These are phyloP conservation scores for Alopecurus myosuroides DNA, from an alignment of 176 grass and related monocot species.

Conservation along the genomic window DNA sequence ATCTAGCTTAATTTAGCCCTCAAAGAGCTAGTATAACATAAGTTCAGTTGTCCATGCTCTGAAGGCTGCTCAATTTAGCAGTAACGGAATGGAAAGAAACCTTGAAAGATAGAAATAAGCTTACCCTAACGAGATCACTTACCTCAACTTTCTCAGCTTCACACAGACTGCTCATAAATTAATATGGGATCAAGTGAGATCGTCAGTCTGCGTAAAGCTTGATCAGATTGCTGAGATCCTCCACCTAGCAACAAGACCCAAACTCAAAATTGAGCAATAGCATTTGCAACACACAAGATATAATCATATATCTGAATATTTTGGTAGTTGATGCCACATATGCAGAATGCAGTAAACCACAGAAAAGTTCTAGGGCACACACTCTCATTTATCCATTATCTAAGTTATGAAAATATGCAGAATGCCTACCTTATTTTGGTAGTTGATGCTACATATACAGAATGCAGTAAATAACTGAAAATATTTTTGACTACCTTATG, in stretches of 20 bases:
- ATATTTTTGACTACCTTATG: no score
- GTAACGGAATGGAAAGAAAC: background rate
- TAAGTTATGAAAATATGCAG: no score
- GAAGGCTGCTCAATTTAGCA: background rate
- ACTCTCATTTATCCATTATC: no score
- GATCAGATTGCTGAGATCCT: constrained; percentile 68
- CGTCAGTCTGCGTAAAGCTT: constrained; percentile 65
- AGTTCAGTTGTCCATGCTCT: background rate
- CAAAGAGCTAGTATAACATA: background rate
- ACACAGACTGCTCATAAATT: constrained; percentile 72
- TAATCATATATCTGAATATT: background rate
- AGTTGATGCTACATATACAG: no score
- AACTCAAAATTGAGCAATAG: background rate
- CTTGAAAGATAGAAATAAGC: constrained; percentile 1
- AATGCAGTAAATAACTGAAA: no score
- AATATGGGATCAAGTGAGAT: constrained; percentile 61
- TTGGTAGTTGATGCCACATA: no score
- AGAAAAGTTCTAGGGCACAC: no score
- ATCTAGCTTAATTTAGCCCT: background rate
- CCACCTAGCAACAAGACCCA: constrained; percentile 34
- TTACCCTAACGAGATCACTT: constrained; percentile 62
- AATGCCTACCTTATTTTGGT: no score
- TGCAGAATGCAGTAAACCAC: no score
- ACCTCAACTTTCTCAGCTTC: constrained; percentile 60
- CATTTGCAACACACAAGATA: background rate